Base-by-base conservation (phyloP, 352 stramenopile genomes). In the Phytophthora quininea region DNA sequence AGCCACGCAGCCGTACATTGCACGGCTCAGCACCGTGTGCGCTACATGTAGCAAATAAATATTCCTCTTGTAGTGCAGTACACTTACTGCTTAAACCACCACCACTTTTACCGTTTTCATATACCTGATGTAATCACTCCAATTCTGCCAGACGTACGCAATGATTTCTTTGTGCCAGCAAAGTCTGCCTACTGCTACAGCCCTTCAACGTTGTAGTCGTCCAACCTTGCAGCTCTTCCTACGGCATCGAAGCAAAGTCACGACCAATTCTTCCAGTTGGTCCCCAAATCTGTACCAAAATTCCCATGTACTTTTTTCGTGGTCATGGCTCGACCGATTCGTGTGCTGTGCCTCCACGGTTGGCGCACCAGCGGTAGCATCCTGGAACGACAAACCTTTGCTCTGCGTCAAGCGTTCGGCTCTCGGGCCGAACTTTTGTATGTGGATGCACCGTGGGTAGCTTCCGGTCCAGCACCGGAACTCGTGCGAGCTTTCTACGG, bases 361-460 rank as follows among this genome's bases (percentile, higher is more conserved):
- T 95, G 82, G 82, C 82, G 87, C 55, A 95, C 87, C 15, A 95
- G 88, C 67, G 69, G 67, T n/a, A 67, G 58, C 42, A 82, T 95
- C 46, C 74, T 93, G 45, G 45, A 79, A 56, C 58, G 76, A 11
- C 87, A 95, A 71, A 86, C 80, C 8, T 58, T 77, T 9, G 84
- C 80, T 2, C 69, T 95, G 53, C 83, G 74, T 10, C 50, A 82
- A 14, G 80, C 82, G 14, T 80, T 95, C 50, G 74, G 79, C 3
- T n/a, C 69, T 6, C 56, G 64, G 37, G 82, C 83, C 29, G 85
- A 95, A 46, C 79, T 95, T 10, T 15, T 89, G 33, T 93, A 80
- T 64, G 43, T 95, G 15, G 72, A 92, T 57, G 85, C 82, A 48
- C 82, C 85, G n/a, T 89, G 80, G 72, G 35, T 54, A 2, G 87